phyloP scores from a whole-genome alignment of 208 protist genomes.

The Crithidia bombi region DNA sequence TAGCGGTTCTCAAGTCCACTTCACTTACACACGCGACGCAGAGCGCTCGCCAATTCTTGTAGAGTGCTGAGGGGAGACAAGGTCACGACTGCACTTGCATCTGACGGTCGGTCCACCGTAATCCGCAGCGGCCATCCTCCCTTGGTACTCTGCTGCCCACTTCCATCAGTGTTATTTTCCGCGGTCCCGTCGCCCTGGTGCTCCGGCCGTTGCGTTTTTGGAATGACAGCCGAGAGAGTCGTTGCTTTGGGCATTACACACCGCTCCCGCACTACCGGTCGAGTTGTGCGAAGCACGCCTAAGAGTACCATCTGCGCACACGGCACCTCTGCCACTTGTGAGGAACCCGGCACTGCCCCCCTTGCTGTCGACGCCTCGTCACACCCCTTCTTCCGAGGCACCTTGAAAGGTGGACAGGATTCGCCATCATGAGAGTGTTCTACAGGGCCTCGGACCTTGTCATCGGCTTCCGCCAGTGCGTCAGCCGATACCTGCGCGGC shows the following conservation, averaged over 20 bases:
- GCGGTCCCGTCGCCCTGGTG: neutral
- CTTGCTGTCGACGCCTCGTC: neutral
- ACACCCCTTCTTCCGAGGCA: neutral
- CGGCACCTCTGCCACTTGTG: neutral
- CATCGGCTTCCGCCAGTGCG: too few species aligned
- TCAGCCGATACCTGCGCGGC: neutral
- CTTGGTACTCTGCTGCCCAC: neutral
- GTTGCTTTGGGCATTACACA: slow-evolving; percentile 17
- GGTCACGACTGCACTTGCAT: neutral
- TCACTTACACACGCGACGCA: slow-evolving; percentile 18
- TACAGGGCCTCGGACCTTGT: too few species aligned
- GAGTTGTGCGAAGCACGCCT: slow-evolving; percentile 2
- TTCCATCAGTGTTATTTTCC: neutral
- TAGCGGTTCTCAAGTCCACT: neutral
- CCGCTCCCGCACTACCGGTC: slow-evolving; percentile 17
- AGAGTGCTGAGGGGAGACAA: slow-evolving; percentile 20
- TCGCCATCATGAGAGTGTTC: too few species aligned
- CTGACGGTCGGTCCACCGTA: too few species aligned
- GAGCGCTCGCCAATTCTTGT: slow-evolving; percentile 18
- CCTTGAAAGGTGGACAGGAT: too few species aligned
- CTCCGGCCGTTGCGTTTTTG: neutral
- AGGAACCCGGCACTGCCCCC: too few species aligned
- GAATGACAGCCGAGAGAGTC: slow-evolving; percentile 24
- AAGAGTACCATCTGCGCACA: slow-evolving; percentile 2
- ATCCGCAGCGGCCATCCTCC: slow-evolving; percentile 27